Percentiles rank a stretch among this genome's conserved stretches.
Evolutionary conservation across 805 yeast genomes (phyloP).

Genomic region (Yarrowia hollandica): DNA sequence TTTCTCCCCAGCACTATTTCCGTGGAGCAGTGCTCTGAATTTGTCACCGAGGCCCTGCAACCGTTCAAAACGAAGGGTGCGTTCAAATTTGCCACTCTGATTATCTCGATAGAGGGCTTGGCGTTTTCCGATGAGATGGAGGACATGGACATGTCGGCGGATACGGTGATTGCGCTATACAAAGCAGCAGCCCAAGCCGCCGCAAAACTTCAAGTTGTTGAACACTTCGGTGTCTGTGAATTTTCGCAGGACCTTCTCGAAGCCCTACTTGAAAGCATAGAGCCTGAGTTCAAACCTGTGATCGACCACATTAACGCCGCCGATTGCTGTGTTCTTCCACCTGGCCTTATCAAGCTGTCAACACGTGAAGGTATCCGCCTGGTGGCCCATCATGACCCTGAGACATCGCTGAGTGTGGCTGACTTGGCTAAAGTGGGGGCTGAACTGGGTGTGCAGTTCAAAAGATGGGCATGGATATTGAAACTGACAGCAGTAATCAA

Average conservation of each 20-base stretch:
- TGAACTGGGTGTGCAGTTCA: constrained; percentile 22
- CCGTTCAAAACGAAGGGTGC: constrained; percentile 29
- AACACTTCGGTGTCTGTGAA: constrained; percentile 38
- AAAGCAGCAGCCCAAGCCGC: constrained; percentile 31
- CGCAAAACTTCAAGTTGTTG: constrained; percentile 25
- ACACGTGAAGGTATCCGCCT: constrained; percentile 37
- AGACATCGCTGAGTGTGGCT: constrained; percentile 33
- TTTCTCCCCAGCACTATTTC: constrained; percentile 32
- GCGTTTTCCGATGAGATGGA: constrained; percentile 38
- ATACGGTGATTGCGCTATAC: constrained; percentile 35
- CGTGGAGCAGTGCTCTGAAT: constrained; percentile 7
- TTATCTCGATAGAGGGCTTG: constrained; percentile 39
- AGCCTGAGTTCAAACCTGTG: constrained; percentile 30
- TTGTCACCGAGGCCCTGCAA: constrained; percentile 29
- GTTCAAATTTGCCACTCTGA: constrained; percentile 24
- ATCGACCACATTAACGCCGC: constrained; percentile 41
- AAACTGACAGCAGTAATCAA: constrained; percentile 33
- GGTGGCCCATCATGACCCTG: constrained; percentile 42
- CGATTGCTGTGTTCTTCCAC: constrained; percentile 44
- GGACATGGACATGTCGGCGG: constrained; percentile 32
- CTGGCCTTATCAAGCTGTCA: constrained; percentile 38
- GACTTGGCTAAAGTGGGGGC: constrained; percentile 28
- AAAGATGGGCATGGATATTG: constrained; percentile 35
- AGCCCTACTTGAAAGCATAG: constrained; percentile 32
- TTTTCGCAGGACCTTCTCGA: constrained; percentile 36